These are phyloP conservation scores for Kodamaea alishanica DNA, from an alignment of 1,139 yeast genomes.

Conservation along the genomic window DNA sequence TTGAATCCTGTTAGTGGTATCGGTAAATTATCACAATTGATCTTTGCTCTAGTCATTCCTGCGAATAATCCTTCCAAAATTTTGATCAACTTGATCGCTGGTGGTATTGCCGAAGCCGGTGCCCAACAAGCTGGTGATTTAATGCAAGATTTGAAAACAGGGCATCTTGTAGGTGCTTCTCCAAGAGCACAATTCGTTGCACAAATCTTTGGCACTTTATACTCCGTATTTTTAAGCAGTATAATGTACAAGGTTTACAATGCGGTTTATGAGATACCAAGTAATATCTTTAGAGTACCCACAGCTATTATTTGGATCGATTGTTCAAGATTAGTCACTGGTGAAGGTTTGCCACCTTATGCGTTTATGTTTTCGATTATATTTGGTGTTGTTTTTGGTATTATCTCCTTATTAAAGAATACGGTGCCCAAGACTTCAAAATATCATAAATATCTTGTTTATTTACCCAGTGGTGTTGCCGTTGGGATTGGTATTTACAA, in stretches of 20 bases:
- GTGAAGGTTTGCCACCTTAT: conserved; percentile 81
- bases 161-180: conserved; percentile 86
- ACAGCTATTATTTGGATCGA: conserved; percentile 97
- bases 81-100: conserved; percentile 83
- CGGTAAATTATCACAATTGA: conserved; percentile 85
- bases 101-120: conserved; percentile 97
- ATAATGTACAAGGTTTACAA: conserved; percentile 81
- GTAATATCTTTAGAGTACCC: conserved; percentile 75
- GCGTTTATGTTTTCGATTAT: conserved; percentile 62
- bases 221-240: conserved; percentile 77
- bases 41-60: conserved; percentile 84
- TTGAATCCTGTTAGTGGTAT: conserved; percentile 95
- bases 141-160: conserved; percentile 96
- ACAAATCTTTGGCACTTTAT: conserved; percentile 80
- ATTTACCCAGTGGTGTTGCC: conserved; percentile 91
- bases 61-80: conserved; percentile 73
- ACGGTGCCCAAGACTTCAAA: conserved; percentile 38
- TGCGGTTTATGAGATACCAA: conserved; percentile 79
- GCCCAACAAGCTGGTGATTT: conserved; percentile 98
- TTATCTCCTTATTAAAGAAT: conserved; percentile 64
- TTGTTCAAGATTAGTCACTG: conserved; percentile 89
- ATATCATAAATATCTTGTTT: conserved; percentile 44
- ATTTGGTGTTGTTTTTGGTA: conserved; percentile 67
- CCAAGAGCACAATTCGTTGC: conserved; percentile 91
- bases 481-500: conserved; percentile 96